Evolutionary conservation across 1,284 basidiomycete genomes (phyloP).

Genomic region (Microstroma glucosiphilum): DNA sequence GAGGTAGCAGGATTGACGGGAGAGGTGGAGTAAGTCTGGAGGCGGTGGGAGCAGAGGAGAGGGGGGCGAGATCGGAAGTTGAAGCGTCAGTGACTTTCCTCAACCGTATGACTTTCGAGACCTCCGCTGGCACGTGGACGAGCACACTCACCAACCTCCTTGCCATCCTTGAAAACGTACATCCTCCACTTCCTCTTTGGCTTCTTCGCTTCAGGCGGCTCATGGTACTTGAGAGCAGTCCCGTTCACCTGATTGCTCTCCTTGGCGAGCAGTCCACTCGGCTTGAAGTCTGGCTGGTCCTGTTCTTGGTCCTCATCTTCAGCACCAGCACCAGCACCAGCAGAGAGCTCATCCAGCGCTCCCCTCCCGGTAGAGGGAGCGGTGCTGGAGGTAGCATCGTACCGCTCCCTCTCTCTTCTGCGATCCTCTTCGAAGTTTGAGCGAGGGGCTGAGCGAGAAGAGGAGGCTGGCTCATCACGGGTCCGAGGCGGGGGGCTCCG

Average conservation of each 20-base stretch:
- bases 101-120: neutral
- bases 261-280: conserved; percentile 84
- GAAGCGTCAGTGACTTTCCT: conserved; percentile 3
- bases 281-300: conserved; percentile 67
- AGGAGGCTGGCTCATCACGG: no score
- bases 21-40: conserved; percentile 78
- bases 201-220: conserved; percentile 93
- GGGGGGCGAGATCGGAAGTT: no score
- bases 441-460: neutral
- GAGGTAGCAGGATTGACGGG: conserved; percentile 87
- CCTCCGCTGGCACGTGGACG: neutral
- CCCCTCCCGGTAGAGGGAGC: neutral
- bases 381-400: neutral
- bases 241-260: conserved; percentile 64
- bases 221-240: conserved; percentile 93
- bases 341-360: neutral
- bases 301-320: neutral
- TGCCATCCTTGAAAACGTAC: conserved; percentile 92
- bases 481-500: no score
- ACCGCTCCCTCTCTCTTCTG: neutral
- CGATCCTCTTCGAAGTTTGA: neutral
- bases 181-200: conserved; percentile 82
- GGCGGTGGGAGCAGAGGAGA: conserved; percentile 2
- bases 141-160: conserved; percentile 71
- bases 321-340: no score